Evolutionary conservation across 192 early-diverging fungal genomes (phyloP), one percentile per base, ranked within the genome.

Genomic region (Coemansia sp.): DNA sequence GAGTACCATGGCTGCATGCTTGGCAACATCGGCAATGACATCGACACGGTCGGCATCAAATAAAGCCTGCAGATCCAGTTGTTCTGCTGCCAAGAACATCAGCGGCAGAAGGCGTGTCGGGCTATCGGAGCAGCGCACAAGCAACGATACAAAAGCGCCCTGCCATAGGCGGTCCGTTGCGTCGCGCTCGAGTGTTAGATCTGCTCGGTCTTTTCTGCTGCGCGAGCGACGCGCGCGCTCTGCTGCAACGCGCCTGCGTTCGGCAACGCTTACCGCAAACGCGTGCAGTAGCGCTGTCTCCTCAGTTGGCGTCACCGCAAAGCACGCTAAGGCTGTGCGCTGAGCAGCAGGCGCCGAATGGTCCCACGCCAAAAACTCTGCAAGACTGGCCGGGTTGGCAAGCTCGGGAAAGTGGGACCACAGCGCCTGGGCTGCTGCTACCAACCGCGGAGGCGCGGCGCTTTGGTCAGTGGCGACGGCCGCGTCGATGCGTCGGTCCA

Each of bases 271-370:
- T 3, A 56, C 62, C 0, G 64, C 71, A 34, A 69, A 61, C 19
- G 71, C 67, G 50, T 80, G 71, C 23, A 74, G 58, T 31, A 80
- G 60, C 49, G 71, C 68, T 1, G 71, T 68, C 53, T 80, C 77
- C 58, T 80, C 77, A 14, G 44, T 28, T 3, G 68, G 49, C 22
- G 65, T 60, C 9, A 80, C 50, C 5, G 68, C 60, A 54, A 66
- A 79, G 9, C 49, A 27, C 25, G 63, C 52, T 6, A 16, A 23
- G 22, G 27, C 60, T 6, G 55, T 41, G 24, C 51, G 49, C 4
- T 19, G 34, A 12, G 55, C 24, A 1, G 62, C 14, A 2, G 16
- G 10, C 6, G 70, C 61, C 41, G 77, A 64, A 49, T 80, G 77
- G 62, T 80, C 77, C 61, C 70, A 66, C 32, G 64, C 56, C 38